Percentiles rank a stretch among this genome's conserved stretches.
These are phyloP conservation scores for Fusarium sp. DNA, from an alignment of 2,329 filamentous ascomycete genomes.

Conservation along the genomic window DNA sequence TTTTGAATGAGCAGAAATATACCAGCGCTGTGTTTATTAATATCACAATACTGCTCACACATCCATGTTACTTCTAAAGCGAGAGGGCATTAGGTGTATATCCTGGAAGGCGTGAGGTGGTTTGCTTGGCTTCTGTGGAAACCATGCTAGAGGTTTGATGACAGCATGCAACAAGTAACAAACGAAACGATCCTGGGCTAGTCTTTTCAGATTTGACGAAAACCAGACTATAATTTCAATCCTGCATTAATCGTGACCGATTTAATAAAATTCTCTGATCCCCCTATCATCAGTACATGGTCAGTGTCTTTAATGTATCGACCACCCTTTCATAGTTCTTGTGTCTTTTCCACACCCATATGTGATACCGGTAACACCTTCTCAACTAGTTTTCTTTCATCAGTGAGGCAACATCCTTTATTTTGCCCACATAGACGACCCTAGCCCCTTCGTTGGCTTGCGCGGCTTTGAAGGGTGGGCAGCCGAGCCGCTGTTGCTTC, in stretches of 20 bases:
- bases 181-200: not conserved
- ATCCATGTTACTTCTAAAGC: not conserved
- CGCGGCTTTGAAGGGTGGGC: not conserved
- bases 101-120: not conserved
- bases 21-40: conserved; percentile 2
- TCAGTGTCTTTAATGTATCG: not conserved
- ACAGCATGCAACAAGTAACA: not conserved
- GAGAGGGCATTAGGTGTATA: not conserved
- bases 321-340: not conserved
- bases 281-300: not conserved
- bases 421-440: conserved; percentile 40
- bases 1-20: conserved; percentile 1
- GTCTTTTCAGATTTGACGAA: not conserved
- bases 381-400: not conserved
- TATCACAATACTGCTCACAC: not conserved
- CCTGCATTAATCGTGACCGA: not conserved
- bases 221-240: not conserved
- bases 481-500: not conserved
- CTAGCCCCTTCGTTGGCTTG: conserved; percentile 32
- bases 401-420: not conserved
- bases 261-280: too few relatives aligned
- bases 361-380: not conserved
- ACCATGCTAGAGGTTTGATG: not conserved
- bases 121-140: not conserved
- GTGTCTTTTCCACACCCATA: not conserved